Conservation (phyloP, 345 rosid species). For the Ceriops zippeliana region DNA sequence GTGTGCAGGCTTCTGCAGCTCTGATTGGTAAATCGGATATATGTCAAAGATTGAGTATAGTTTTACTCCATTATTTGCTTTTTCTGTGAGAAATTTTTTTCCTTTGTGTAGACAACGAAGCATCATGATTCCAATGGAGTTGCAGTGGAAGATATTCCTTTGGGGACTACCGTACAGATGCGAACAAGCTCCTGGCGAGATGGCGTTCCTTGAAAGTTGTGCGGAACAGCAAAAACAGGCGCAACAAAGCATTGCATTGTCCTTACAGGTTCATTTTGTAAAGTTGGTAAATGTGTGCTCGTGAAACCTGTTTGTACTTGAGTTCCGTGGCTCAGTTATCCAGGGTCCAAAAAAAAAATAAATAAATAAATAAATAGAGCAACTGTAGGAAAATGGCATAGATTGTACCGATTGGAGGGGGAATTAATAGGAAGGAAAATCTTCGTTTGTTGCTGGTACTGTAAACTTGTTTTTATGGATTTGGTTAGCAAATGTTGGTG, state of each 20-base stretch:
- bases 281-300: conserved; percentile 13
- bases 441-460: neutral
- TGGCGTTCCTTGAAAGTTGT: neutral
- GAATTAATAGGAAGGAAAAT: conserved; percentile 14
- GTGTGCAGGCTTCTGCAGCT: neutral
- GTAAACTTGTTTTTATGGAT: neutral
- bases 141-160: neutral
- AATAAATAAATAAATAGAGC: neutral
- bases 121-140: neutral
- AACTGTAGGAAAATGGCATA: conserved; percentile 3
- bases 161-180: neutral
- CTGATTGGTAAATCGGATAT: neutral
- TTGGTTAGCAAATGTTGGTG: neutral
- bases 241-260: neutral
- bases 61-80: neutral
- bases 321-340: neutral
- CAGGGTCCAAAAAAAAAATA: neutral
- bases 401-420: conserved; percentile 8
- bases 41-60: too few relatives aligned
- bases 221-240: neutral
- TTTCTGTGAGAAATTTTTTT: too few relatives aligned
- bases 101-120: conserved; percentile 15
- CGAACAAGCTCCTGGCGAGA: neutral
- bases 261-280: conserved; percentile 4
- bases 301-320: neutral